phyloP scores from a whole-genome alignment of 306 rosid species.

The Vigna trinervia region DNA sequence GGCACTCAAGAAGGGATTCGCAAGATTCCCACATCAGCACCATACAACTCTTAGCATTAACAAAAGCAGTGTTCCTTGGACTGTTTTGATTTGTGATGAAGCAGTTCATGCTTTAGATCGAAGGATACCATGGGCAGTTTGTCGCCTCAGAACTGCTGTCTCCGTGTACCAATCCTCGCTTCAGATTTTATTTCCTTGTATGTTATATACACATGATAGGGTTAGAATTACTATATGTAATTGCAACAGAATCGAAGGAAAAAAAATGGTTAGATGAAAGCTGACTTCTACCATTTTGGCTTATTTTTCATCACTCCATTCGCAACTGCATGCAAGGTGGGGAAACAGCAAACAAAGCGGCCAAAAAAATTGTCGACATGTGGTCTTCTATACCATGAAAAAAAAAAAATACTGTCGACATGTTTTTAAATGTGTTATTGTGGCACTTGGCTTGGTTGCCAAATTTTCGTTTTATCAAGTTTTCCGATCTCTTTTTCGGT shows the following conservation, averaged over 20 bases:
- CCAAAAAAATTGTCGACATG: neutral
- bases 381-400: neutral
- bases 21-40: slow-evolving; percentile 56
- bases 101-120: slow-evolving; percentile 50
- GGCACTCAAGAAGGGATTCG: slow-evolving; percentile 61
- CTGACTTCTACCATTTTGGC: slow-evolving; percentile 42
- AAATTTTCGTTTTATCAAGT: neutral
- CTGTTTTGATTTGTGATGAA: slow-evolving; percentile 38
- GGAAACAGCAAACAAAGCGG: slow-evolving; percentile 5
- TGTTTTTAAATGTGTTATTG: neutral
- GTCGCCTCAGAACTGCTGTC: slow-evolving; percentile 21
- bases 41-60: slow-evolving; percentile 56
- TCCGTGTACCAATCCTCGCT: slow-evolving; percentile 56
- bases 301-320: slow-evolving; percentile 31
- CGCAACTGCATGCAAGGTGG: slow-evolving; percentile 30
- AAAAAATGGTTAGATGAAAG: slow-evolving; percentile 54
- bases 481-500: neutral
- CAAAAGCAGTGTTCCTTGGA: slow-evolving; percentile 33
- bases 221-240: slow-evolving; percentile 57
- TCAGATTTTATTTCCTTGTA: slow-evolving; percentile 60
- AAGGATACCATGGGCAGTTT: slow-evolving; percentile 15
- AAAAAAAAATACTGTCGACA: neutral
- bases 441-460: neutral
- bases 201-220: slow-evolving; percentile 60
- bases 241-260: slow-evolving; percentile 58